phyloP scores from a whole-genome alignment of 805 yeast species.

The Starmerella lactis-condensi region DNA sequence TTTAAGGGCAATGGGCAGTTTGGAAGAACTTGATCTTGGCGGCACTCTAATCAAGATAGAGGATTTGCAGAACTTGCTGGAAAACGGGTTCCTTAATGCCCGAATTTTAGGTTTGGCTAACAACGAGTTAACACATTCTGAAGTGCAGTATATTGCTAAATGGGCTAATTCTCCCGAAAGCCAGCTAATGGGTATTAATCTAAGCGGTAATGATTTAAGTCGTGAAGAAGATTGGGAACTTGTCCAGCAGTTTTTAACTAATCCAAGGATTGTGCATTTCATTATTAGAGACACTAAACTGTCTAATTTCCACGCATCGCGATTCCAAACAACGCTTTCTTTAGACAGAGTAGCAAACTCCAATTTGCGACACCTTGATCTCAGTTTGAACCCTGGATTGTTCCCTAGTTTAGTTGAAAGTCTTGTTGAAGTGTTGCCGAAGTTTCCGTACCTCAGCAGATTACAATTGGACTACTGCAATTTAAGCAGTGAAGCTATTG shows the following conservation, averaged over 20 bases:
- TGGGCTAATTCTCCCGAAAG: constrained; percentile 35
- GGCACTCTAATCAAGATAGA: constrained; percentile 44
- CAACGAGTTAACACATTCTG: constrained; percentile 44
- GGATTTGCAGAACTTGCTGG: constrained; percentile 38
- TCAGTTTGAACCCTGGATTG: constrained; percentile 48
- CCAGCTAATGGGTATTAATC: constrained; percentile 50
- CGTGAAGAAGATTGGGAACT: constrained; percentile 15
- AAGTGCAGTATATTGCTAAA: constrained; percentile 34
- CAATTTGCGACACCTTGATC: constrained; percentile 49
- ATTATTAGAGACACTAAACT: constrained; percentile 24
- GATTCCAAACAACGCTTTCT: constrained; percentile 20
- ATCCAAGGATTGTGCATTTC: constrained; percentile 39
- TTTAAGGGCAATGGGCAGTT: constrained; percentile 46
- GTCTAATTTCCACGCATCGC: constrained; percentile 7
- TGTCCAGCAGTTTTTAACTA: constrained; percentile 17
- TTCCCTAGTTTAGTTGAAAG: constrained; percentile 45
- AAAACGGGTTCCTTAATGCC: constrained; percentile 34
- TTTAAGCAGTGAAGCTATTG: constrained; percentile 36
- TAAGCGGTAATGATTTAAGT: constrained; percentile 57
- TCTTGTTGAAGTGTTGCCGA: constrained; percentile 47
- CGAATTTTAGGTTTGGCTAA: constrained; percentile 63
- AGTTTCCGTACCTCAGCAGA: constrained; percentile 43
- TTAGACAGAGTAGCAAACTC: constrained; percentile 34
- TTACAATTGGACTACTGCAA: constrained; percentile 56
- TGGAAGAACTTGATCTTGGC: constrained; percentile 60